Evolutionary conservation across 805 yeast species (phyloP).

Genomic region (Ogataea philodendri): DNA sequence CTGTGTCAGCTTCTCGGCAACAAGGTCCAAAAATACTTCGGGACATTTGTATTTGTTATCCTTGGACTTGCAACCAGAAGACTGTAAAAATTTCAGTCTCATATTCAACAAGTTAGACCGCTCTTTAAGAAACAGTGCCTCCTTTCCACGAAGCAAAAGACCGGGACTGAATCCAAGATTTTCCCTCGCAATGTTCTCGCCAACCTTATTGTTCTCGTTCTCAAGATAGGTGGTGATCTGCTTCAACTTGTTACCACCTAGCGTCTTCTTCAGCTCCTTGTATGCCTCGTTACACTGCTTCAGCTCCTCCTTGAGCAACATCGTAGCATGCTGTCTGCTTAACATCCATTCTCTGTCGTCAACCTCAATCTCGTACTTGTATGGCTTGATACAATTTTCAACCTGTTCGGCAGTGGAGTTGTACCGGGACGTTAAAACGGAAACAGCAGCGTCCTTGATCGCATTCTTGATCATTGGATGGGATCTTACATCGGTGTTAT

Average conservation of each 20-base stretch:
- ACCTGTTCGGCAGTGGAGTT: constrained; percentile 97
- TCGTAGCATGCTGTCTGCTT: constrained; percentile 75
- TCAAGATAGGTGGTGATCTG: constrained; percentile 78
- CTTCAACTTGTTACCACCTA: constrained; percentile 80
- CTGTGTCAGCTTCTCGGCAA: constrained; percentile 84
- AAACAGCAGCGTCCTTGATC: constrained; percentile 79
- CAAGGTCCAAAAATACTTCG: constrained; percentile 88
- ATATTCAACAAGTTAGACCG: constrained; percentile 67
- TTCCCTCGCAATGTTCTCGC: constrained; percentile 52
- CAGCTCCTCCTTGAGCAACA: constrained; percentile 77
- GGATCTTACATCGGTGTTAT: constrained; percentile 69
- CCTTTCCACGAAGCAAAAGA: constrained; percentile 73
- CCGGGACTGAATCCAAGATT: constrained; percentile 82
- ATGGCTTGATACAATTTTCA: constrained; percentile 97
- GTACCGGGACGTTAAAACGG: constrained; percentile 73
- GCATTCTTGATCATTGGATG: constrained; percentile 86
- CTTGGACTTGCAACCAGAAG: constrained; percentile 71
- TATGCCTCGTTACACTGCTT: constrained; percentile 72
- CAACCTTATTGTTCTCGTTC: constrained; percentile 39
- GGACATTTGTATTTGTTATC: constrained; percentile 90
- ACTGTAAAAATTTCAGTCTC: constrained; percentile 73
- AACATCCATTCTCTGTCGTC: constrained; percentile 92
- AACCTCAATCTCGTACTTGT: constrained; percentile 93
- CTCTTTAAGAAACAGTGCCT: constrained; percentile 76
- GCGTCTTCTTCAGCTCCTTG: constrained; percentile 55